Conservation (phyloP, 176 grass and related monocot genomes). For the Paspalum vaginatum region DNA sequence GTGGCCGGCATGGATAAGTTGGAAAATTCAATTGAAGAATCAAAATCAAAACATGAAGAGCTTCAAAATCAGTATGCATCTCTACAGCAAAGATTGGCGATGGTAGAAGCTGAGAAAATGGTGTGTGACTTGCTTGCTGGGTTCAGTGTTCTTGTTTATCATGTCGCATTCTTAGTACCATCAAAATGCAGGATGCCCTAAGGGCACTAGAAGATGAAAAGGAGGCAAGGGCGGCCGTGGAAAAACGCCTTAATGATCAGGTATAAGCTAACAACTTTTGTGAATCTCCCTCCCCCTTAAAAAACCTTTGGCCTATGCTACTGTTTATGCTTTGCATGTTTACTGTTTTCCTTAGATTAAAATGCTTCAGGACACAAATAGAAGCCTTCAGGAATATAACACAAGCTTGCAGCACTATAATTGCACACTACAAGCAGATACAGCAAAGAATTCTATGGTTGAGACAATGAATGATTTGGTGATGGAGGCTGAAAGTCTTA, state of each 20-base stretch:
- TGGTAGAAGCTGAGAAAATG: slow-evolving; percentile 59
- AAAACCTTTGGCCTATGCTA: neutral
- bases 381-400: slow-evolving; percentile 84
- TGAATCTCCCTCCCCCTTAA: neutral
- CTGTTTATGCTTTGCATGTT: neutral
- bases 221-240: slow-evolving; percentile 37
- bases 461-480: slow-evolving; percentile 67
- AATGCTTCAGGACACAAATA: slow-evolving; percentile 82
- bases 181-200: slow-evolving; percentile 39
- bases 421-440: slow-evolving; percentile 78
- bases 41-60: slow-evolving; percentile 40
- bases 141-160: neutral
- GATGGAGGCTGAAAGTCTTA: slow-evolving; percentile 55
- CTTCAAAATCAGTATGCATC: slow-evolving; percentile 52
- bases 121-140: slow-evolving; percentile 29
- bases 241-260: slow-evolving; percentile 59
- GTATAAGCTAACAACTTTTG: slow-evolving; percentile 18
- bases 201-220: slow-evolving; percentile 49
- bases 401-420: slow-evolving; percentile 93
- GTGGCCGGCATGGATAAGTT: slow-evolving; percentile 23
- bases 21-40: slow-evolving; percentile 37
- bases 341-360: slow-evolving; percentile 53
- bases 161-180: neutral
- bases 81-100: slow-evolving; percentile 47
- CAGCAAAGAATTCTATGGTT: slow-evolving; percentile 64